phyloP scores from a whole-genome alignment of 2,329 filamentous ascomycete species.

The Periconia digitata region DNA sequence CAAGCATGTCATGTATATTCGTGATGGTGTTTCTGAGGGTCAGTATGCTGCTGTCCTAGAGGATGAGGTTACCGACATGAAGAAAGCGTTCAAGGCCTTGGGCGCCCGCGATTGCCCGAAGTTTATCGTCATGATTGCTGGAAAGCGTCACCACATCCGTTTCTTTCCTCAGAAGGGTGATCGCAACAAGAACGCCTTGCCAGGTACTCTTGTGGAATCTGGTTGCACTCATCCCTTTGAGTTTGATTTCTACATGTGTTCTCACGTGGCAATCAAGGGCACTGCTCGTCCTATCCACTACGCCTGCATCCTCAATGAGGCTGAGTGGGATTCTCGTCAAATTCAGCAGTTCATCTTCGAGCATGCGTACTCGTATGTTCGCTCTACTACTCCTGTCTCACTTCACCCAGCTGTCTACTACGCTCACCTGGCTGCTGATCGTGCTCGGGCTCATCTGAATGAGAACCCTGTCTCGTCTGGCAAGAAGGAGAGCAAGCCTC shows the following conservation, averaged over 20 bases:
- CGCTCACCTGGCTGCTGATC: slow-evolving; percentile 82
- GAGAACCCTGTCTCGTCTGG: slow-evolving; percentile 40
- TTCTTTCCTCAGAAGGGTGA: slow-evolving; percentile 81
- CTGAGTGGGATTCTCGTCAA: slow-evolving; percentile 64
- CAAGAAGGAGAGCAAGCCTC: slow-evolving; percentile 39
- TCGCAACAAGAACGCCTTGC: slow-evolving; percentile 76
- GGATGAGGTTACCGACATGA: slow-evolving; percentile 75
- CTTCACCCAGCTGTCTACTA: slow-evolving; percentile 92
- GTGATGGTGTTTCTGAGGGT: slow-evolving; percentile 87
- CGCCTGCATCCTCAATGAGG: slow-evolving; percentile 83
- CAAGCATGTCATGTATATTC: slow-evolving; percentile 83
- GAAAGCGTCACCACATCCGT: slow-evolving; percentile 91
- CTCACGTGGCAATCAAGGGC: slow-evolving; percentile 83
- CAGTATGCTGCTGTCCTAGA: slow-evolving; percentile 80
- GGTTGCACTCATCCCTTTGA: slow-evolving; percentile 91
- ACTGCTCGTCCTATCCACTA: slow-evolving; percentile 93
- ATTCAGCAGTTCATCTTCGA: slow-evolving; percentile 91
- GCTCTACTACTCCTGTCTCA: slow-evolving; percentile 90
- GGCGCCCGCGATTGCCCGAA: slow-evolving; percentile 54
- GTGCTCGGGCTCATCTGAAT: slow-evolving; percentile 75
- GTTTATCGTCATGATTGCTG: slow-evolving; percentile 84
- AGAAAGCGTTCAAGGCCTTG: slow-evolving; percentile 55
- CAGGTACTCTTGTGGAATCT: slow-evolving; percentile 82
- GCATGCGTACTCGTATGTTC: slow-evolving; percentile 89
- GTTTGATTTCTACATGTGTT: slow-evolving; percentile 79